phyloP scores from a whole-genome alignment of 2,329 filamentous ascomycete genomes.

The Fusarium compactum region DNA sequence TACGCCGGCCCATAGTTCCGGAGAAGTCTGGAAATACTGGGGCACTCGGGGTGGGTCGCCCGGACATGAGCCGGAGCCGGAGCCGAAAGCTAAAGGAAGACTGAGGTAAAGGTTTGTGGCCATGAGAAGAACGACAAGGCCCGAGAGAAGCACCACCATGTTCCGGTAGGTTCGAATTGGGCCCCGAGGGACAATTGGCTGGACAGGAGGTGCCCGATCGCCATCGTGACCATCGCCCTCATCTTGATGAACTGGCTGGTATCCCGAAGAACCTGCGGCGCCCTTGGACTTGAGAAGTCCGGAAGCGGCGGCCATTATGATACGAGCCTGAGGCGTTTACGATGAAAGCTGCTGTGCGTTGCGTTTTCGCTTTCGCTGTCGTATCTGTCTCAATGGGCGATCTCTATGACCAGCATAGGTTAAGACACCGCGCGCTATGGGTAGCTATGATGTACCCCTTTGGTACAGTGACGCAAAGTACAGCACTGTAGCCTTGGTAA shows the following conservation, averaged over 20 bases:
- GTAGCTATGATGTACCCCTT: constrained; percentile 29
- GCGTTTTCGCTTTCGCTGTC: neutral
- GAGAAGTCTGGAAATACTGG: constrained; percentile 72
- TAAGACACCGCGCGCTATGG: neutral
- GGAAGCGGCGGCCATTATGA: constrained; percentile 38
- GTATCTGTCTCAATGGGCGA: constrained; percentile 13
- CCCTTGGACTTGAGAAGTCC: constrained; percentile 22
- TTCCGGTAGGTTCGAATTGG: constrained; percentile 48
- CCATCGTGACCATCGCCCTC: constrained; percentile 44
- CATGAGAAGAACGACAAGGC: constrained; percentile 53
- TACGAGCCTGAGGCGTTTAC: neutral
- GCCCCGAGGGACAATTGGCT: constrained; percentile 33
- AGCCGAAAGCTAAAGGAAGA: constrained; percentile 49
- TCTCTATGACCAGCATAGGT: constrained; percentile 17
- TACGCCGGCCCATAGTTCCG: constrained; percentile 72
- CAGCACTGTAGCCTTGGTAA: neutral
- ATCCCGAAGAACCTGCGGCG: constrained; percentile 45
- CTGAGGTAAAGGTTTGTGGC: constrained; percentile 54
- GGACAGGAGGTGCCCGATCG: constrained; percentile 24
- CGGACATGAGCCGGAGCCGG: constrained; percentile 46
- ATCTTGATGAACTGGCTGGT: constrained; percentile 53
- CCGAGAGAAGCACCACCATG: constrained; percentile 50
- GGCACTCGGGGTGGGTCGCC: constrained; percentile 60
- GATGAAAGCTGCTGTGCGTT: neutral
- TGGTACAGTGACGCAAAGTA: constrained; percentile 1